Conservation (phyloP, 176 grass and related monocot genomes). For the Thinopyrum elongatum region DNA sequence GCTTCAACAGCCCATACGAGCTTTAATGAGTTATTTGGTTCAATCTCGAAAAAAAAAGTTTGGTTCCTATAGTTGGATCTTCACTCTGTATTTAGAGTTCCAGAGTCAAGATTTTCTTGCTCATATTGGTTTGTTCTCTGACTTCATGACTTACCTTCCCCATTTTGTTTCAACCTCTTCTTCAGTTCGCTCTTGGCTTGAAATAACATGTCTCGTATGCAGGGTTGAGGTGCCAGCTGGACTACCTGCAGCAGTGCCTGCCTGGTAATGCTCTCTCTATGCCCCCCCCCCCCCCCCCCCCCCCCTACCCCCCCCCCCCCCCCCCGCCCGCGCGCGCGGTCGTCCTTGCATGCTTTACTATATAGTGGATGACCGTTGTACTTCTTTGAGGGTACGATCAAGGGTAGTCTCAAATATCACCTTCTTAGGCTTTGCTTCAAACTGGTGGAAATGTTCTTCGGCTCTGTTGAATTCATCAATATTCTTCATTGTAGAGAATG, state of each 20-base stretch:
- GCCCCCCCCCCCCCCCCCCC: not conserved
- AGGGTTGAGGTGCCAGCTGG: conserved; percentile 94
- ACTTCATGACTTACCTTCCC: conserved; percentile 4
- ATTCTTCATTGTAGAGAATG: not conserved
- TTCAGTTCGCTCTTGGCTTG: not conserved
- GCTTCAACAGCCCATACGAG: not conserved
- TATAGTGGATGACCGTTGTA: not conserved
- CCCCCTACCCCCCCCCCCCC: not conserved
- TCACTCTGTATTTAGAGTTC: conserved; percentile 24
- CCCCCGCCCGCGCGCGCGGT: not conserved
- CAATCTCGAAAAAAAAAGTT: not conserved
- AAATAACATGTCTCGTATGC: conserved; percentile 34
- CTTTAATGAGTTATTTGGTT: not conserved
- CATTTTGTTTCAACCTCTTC: conserved; percentile 18
- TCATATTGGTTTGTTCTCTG: not conserved
- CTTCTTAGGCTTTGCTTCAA: not conserved
- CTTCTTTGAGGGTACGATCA: not conserved
- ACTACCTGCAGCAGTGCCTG: conserved; percentile 90
- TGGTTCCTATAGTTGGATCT: not conserved
- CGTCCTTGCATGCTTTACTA: not conserved
- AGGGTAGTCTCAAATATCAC: not conserved
- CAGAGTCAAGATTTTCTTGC: not conserved
- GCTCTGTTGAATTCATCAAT: not conserved
- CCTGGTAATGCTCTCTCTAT: conserved; percentile 48
- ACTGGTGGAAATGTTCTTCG: not conserved